A percentile compares a stretch with the other conserved stretches of the same genome.
phyloP scores from a whole-genome alignment of 1,284 basidiomycete genomes.

The Puccinia coronata region DNA sequence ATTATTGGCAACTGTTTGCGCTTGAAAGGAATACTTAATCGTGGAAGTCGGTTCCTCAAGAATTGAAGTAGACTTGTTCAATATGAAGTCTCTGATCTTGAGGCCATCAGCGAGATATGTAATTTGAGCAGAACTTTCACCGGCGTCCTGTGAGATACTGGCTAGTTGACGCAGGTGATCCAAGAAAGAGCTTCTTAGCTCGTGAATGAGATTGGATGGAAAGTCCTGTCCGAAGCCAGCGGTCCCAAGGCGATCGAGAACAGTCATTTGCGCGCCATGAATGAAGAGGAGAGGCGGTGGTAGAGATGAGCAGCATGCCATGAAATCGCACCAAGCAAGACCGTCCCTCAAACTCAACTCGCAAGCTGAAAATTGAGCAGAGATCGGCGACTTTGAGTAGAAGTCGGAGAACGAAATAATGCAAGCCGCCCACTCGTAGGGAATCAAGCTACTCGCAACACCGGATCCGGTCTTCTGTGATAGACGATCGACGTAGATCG shows the following conservation, averaged over 20 bases:
- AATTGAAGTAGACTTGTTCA: background rate
- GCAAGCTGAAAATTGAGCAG: slow-evolving; percentile 64
- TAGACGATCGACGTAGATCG: slow-evolving; percentile 80
- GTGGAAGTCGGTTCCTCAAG: background rate
- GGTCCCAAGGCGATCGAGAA: slow-evolving; percentile 60
- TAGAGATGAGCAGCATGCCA: slow-evolving; percentile 57
- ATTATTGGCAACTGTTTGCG: slow-evolving; percentile 85
- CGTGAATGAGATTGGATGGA: too few relatives aligned
- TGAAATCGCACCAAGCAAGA: too few relatives aligned
- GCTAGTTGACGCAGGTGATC: slow-evolving; percentile 24
- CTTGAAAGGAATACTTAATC: slow-evolving; percentile 73
- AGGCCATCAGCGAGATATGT: background rate
- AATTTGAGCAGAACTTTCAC: background rate
- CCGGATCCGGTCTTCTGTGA: slow-evolving; percentile 53
- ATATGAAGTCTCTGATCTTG: slow-evolving; percentile 23
- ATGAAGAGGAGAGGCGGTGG: slow-evolving; percentile 56
- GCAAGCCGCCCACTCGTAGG: slow-evolving; percentile 66
- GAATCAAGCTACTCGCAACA: background rate
- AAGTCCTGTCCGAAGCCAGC: too few relatives aligned
- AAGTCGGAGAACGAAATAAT: too few relatives aligned
- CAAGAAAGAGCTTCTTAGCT: slow-evolving; percentile 16
- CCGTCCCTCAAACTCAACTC: too few relatives aligned
- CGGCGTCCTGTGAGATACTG: background rate
- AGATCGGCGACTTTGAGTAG: slow-evolving; percentile 69
- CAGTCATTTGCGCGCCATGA: slow-evolving; percentile 60